Base-by-base conservation (phyloP, 192 early-diverging fungal species). In the Linderina pennispora region DNA sequence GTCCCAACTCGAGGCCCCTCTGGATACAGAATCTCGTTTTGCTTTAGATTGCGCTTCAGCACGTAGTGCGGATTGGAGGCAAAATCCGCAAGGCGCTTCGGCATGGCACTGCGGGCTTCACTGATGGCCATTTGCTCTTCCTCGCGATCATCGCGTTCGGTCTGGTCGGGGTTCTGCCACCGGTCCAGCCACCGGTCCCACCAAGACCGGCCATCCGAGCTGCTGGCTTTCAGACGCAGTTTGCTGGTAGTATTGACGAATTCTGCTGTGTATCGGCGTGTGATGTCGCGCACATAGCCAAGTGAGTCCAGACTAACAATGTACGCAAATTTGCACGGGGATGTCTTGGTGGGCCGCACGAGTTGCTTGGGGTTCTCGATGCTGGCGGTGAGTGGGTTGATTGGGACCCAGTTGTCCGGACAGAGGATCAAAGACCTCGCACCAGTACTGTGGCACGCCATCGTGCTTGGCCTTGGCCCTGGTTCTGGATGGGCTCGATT, bases 31-130 rank as follows among this genome's bases (percentile, higher is more conserved):
- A 89, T 65, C 45, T 98, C 84, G 42, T 75, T 80, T 42, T 90
- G 84, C 34, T 82, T 84, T 10, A 90, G 50, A 48, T 96, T 90
- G 34, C 91, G 74, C 42, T 93, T 83, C 42, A 98, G 70, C 10
- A 55, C 80, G 23, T 79, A 92, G 76, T 88, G 54, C 10, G 88
- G 82, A 59, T 91, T 91, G 26, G 81, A 79, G 25, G 87, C 84
- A 75, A 94, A 94, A 18, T 81, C 85, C 0, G 75, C 67, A 13
- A 94, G 62, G 8, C 78, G 79, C 8, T 69, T 86, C 1, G 93
- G 93, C 82, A 97, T 92, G 9, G 53, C 48, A 40, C 88, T 85
- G 16, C 54, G 57, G 9, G 70, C 23, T 20, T 68, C 60, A 0
- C 45, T 40, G 18, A 58, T 48, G 15, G 69, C 50, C 36, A 88